Evolutionary conservation across 768 basidiomycete species (phyloP), one percentile per base, ranked within the genome.

Genomic region (Rhodotorula babjevae): DNA sequence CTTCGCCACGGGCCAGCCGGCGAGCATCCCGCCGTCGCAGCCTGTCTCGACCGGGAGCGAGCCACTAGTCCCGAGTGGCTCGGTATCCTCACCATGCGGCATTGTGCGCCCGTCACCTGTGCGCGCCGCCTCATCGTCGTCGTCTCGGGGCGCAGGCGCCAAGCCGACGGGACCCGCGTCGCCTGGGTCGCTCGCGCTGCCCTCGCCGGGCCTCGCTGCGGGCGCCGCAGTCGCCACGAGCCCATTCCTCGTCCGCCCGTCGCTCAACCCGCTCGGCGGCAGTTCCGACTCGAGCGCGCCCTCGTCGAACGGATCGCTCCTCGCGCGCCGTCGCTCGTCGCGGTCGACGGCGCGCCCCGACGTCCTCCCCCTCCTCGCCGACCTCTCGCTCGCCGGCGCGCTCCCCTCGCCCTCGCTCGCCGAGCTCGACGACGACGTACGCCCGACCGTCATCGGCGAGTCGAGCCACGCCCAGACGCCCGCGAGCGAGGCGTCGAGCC

Each of bases 351-450:
- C 61, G 0, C 47, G n/a, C 47, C 36, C 46, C 44, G 59, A 62
- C 47, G 29, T 63, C 47, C 11, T 58, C n/a, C 70, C 65, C 23
- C 31, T 59, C 40, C 60, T 71, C 56, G 29, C 56, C 49, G 65
- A 71, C 42, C 65, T 71, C 40, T 42, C 57, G 15, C 61, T 71
- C 21, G 16, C 18, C 23, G 60, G 53, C 23, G 15, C 67, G 23
- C 31, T 71, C 12, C 69, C 69, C 6, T 19, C 52, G 3, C 40
- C 64, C 15, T 50, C 52, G 8, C 65, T 71, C 65, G 55, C 62
- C 27, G n/a, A 42, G 9, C 65, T 71, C 61, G 70, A 71, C 65
- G 70, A 71, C 56, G 67, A 65, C 14, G 65, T 71, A 40, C 46
- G 33, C 3, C 65, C 61, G 11, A 49, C 58, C 5, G 65, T 71